phyloP scores from a whole-genome alignment of 441 rosid genomes.

The Hypseocharis bilobata region DNA sequence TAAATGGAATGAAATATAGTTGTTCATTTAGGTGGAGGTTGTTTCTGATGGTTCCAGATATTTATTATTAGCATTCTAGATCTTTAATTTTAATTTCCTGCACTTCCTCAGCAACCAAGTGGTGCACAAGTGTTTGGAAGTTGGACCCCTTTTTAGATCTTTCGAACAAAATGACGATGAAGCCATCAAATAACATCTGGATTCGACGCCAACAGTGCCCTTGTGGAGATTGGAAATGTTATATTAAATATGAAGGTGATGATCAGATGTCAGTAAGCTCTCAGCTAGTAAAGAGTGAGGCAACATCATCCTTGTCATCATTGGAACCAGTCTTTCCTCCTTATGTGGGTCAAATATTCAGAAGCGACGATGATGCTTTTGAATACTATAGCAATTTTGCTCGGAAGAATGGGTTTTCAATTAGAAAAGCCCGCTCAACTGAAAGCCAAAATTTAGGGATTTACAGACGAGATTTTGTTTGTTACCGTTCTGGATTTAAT shows the following conservation, averaged over 20 bases:
- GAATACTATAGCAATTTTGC: constrained; percentile 75
- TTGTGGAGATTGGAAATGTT: constrained; percentile 94
- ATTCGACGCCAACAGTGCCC: constrained; percentile 78
- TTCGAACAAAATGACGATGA: constrained; percentile 33
- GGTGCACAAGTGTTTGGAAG: constrained; percentile 14
- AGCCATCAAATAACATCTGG: constrained; percentile 60
- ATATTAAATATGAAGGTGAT: constrained; percentile 51
- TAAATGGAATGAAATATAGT: not conserved
- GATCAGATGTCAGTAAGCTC: constrained; percentile 38
- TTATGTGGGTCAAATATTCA: constrained; percentile 74
- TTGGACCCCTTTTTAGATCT: constrained; percentile 1
- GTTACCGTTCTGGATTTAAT: constrained; percentile 82
- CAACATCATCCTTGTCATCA: constrained; percentile 38
- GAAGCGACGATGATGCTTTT: constrained; percentile 68
- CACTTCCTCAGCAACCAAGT: constrained; percentile 15
- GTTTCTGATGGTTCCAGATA: not conserved
- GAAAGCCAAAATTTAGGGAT: constrained; percentile 76
- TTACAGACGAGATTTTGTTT: constrained; percentile 79
- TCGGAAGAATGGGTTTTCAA: constrained; percentile 72
- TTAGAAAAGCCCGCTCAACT: constrained; percentile 79
- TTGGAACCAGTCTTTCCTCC: constrained; percentile 50
- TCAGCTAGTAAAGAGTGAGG: constrained; percentile 44
- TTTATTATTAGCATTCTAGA: not conserved
- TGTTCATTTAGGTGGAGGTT: not conserved
- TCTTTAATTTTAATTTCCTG: not conserved